These are phyloP conservation scores for Encephalitozoon romaleae DNA, from an alignment of 371 early-diverging fungal species.

Conservation along the genomic window DNA sequence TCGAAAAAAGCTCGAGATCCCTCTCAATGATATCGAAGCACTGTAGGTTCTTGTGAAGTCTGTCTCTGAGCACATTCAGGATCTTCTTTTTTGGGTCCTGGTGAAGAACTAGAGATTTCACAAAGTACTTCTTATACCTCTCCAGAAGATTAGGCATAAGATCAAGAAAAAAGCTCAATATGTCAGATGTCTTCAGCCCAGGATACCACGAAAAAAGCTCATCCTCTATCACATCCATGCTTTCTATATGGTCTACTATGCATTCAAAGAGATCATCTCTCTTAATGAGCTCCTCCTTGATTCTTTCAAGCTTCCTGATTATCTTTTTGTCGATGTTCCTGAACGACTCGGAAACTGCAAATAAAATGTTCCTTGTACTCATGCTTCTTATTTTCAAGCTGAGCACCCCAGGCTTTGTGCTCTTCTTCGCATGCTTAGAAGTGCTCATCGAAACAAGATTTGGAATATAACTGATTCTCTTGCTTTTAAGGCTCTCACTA, in stretches of 20 bases:
- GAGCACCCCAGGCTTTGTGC: neutral
- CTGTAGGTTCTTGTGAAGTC: conserved; percentile 7
- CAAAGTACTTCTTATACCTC: conserved; percentile 38
- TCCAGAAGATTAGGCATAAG: conserved; percentile 40
- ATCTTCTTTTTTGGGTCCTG: neutral
- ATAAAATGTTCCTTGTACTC: conserved; percentile 22
- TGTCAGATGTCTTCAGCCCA: conserved; percentile 22
- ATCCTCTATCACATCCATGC: conserved; percentile 8
- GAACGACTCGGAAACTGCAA: conserved; percentile 26
- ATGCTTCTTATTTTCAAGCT: conserved; percentile 12
- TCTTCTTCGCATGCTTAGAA: neutral
- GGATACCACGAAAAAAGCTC: conserved; percentile 48
- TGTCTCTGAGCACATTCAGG: conserved; percentile 15
- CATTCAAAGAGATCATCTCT: conserved; percentile 33
- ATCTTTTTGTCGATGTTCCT: conserved; percentile 16
- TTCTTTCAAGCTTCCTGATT: conserved; percentile 26
- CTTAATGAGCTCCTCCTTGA: conserved; percentile 15
- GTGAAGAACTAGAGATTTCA: neutral
- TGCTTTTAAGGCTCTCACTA: neutral
- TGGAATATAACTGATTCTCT: neutral
- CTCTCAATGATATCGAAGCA: conserved; percentile 23
- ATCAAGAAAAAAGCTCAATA: conserved; percentile 31
- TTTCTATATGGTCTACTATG: conserved; percentile 16
- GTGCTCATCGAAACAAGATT: neutral
- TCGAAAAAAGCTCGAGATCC: conserved; percentile 30